A percentile compares a stretch with the other conserved stretches of the same genome.
Evolutionary conservation across 495 filamentous ascomycete species (phyloP).

Genomic region (Xylaria grammica): DNA sequence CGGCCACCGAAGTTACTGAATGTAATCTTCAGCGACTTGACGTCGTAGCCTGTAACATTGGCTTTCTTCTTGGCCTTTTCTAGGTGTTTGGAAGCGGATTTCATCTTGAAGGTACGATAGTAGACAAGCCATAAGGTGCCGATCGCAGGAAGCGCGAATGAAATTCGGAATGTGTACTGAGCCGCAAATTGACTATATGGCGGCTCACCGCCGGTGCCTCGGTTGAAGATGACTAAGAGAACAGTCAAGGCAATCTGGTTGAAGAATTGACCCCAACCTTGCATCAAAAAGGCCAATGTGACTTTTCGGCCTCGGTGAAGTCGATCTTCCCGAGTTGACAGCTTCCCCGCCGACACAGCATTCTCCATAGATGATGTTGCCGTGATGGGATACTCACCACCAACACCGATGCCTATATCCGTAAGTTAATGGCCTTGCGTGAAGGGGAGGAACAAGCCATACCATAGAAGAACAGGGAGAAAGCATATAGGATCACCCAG

Average conservation of each 20-base stretch:
- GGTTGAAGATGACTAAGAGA: conserved; percentile 80
- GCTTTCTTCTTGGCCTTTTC: conserved; percentile 78
- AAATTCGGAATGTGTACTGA: conserved; percentile 86
- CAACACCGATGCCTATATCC: conserved; percentile 72
- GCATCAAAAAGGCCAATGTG: conserved; percentile 93
- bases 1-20: conserved; percentile 81
- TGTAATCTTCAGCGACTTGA: conserved; percentile 74
- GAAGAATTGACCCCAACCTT: conserved; percentile 92
- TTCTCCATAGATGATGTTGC: conserved; percentile 96
- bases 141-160: conserved; percentile 82
- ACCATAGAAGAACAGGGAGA: conserved; percentile 89
- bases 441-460: conserved; percentile 21
- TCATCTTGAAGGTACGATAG: conserved; percentile 91
- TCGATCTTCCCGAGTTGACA: conserved; percentile 88
- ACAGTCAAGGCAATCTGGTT: conserved; percentile 88
- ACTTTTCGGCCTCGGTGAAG: conserved; percentile 92
- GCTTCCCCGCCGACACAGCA: conserved; percentile 77
- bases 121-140: conserved; percentile 92
- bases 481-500: conserved; percentile 92
- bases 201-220: conserved; percentile 64
- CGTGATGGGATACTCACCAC: conserved; percentile 94
- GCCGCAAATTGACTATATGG: conserved; percentile 73
- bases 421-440: conserved; percentile 11
- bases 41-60: conserved; percentile 85
- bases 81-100: conserved; percentile 70